Evolutionary conservation across 2,329 filamentous ascomycete genomes (phyloP).

Genomic region (Sarocladium brachiariae): DNA sequence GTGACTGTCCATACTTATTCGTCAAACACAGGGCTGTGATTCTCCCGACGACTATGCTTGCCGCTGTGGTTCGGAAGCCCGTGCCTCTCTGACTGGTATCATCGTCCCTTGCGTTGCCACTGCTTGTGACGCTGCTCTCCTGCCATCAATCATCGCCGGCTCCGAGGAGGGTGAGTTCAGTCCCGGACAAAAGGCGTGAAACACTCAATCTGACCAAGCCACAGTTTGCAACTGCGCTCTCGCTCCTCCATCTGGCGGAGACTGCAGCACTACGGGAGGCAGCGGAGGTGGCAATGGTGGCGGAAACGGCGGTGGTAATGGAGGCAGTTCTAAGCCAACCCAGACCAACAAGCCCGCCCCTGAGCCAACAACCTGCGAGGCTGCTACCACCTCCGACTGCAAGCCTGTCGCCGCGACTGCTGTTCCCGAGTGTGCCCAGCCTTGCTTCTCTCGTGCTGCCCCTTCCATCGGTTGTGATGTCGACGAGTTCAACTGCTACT

Average conservation of each 20-base stretch:
- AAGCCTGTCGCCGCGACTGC: constrained; percentile 20
- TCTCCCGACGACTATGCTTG: constrained; percentile 17
- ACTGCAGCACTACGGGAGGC: constrained; percentile 4
- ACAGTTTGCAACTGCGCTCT: constrained; percentile 10
- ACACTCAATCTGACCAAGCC: background rate
- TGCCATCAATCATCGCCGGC: constrained; percentile 17
- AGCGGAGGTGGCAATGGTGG: background rate
- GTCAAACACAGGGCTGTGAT: constrained; percentile 16
- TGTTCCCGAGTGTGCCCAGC: constrained; percentile 21
- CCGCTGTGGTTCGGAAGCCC: constrained; percentile 17
- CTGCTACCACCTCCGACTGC: constrained; percentile 16
- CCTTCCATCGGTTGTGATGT: constrained; percentile 20
- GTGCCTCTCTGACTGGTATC: constrained; percentile 14
- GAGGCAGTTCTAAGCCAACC: constrained; percentile 1
- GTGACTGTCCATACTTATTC: no score
- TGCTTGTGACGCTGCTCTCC: constrained; percentile 14
- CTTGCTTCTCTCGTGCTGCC: constrained; percentile 21
- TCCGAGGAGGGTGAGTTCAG: constrained; percentile 12
- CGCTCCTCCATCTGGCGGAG: constrained; percentile 11
- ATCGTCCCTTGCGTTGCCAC: constrained; percentile 19
- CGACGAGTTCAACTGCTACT: constrained; percentile 23
- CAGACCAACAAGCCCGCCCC: background rate
- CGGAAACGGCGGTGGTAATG: background rate
- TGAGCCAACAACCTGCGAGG: constrained; percentile 3
- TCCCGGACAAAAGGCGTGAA: background rate